phyloP scores from a whole-genome alignment of 306 rosid genomes.

The Glycine latifolia region DNA sequence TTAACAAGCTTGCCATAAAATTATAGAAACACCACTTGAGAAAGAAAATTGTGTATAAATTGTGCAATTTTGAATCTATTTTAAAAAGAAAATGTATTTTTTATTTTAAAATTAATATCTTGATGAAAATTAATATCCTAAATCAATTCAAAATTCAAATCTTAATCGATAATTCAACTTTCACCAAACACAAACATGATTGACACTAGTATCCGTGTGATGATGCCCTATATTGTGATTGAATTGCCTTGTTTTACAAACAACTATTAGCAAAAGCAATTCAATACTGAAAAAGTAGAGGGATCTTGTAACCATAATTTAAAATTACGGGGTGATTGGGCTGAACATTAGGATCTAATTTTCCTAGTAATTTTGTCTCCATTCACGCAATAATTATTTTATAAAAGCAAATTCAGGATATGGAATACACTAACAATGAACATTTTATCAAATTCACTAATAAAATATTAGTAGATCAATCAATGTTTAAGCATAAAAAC shows the following conservation, averaged over 20 bases:
- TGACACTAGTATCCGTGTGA: not conserved
- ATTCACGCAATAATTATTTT: constrained; percentile 21
- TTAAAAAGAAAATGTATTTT: too few relatives aligned
- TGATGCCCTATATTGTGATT: not conserved
- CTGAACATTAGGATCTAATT: not conserved
- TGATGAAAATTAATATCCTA: too few relatives aligned
- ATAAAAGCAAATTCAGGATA: constrained; percentile 26
- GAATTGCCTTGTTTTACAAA: not conserved
- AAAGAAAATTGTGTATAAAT: too few relatives aligned
- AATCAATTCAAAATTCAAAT: not conserved
- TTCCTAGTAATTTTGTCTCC: not conserved
- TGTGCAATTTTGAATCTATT: too few relatives aligned
- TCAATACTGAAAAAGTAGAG: too few relatives aligned
- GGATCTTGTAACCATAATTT: too few relatives aligned
- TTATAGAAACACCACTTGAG: too few relatives aligned
- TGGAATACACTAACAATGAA: constrained; percentile 32
- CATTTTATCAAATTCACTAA: constrained; percentile 33
- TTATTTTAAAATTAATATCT: too few relatives aligned
- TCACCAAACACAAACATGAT: not conserved
- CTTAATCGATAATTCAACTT: not conserved
- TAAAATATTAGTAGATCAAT: constrained; percentile 22
- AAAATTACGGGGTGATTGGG: not conserved
- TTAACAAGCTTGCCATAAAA: too few relatives aligned
- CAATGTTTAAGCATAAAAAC: constrained; percentile 23
- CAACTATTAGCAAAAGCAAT: too few relatives aligned